A percentile compares a stretch with the other conserved stretches of the same genome.
phyloP scores from a whole-genome alignment of 371 early-diverging fungal genomes.

The Mortierella sp. region DNA sequence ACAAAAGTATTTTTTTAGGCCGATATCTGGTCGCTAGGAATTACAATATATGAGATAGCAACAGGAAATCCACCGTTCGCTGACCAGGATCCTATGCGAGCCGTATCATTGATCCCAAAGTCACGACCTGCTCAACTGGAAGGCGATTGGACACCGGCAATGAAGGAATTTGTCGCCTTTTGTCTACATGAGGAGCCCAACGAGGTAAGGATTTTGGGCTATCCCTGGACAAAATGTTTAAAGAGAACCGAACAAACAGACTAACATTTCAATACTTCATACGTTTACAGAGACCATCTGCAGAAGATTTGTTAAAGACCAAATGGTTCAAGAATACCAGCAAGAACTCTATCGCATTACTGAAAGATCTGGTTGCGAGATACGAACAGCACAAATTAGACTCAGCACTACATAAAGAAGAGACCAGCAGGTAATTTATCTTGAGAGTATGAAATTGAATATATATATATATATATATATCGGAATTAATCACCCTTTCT shows the following conservation, averaged over 20 bases:
- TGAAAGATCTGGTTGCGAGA: conserved; percentile 64
- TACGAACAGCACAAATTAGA: conserved; percentile 67
- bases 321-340: conserved; percentile 67
- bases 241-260: background rate
- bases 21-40: conserved; percentile 96
- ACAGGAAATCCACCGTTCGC: conserved; percentile 96
- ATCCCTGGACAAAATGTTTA: background rate
- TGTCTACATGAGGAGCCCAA: conserved; percentile 92
- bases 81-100: conserved; percentile 92
- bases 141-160: conserved; percentile 77
- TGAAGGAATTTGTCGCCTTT: conserved; percentile 90
- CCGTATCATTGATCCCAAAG: conserved; percentile 89
- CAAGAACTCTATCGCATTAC: conserved; percentile 60
- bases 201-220: conserved; percentile 60
- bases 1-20: conserved; percentile 58
- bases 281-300: conserved; percentile 64
- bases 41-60: conserved; percentile 96
- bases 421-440: conserved; percentile 52
- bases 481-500: background rate
- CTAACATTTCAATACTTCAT: no score
- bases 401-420: conserved; percentile 50
- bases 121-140: conserved; percentile 79
- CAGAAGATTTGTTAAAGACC: conserved; percentile 69
- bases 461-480: background rate
- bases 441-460: no score